Conservation (phyloP, 1,139 yeast genomes). For the Wickerhamomyces sp. region DNA sequence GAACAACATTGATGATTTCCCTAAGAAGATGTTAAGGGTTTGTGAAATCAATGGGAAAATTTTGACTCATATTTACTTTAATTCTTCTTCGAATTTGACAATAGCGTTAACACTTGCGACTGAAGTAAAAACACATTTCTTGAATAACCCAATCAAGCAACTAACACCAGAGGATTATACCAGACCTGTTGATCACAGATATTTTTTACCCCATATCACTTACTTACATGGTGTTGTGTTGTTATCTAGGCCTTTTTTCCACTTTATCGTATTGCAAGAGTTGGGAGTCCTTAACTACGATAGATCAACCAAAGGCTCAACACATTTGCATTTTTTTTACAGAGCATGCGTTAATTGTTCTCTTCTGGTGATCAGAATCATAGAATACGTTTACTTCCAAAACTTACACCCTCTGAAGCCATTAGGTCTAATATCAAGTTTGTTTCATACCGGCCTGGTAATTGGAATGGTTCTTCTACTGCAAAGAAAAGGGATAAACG, state of each 20-base stretch:
- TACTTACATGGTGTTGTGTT: constrained; percentile 40
- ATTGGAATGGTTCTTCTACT: constrained; percentile 24
- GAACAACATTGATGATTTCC: constrained; percentile 23
- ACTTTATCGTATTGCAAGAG: constrained; percentile 29
- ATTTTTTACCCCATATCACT: constrained; percentile 30
- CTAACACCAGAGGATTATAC: constrained; percentile 11
- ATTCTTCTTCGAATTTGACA: constrained; percentile 32
- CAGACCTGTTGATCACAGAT: constrained; percentile 17
- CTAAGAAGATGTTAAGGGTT: constrained; percentile 20
- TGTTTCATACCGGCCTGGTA: constrained; percentile 27
- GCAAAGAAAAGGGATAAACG: constrained; percentile 17
- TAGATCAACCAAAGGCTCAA: constrained; percentile 17
- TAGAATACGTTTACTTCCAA: constrained; percentile 26
- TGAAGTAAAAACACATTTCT: constrained; percentile 32
- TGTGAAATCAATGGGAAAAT: constrained; percentile 31
- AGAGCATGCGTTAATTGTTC: constrained; percentile 37
- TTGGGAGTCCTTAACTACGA: constrained; percentile 15
- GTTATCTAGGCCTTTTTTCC: constrained; percentile 43
- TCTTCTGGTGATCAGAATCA: constrained; percentile 32
- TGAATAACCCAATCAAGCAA: constrained; percentile 24
- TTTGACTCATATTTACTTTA: constrained; percentile 33
- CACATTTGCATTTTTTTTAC: constrained; percentile 25
- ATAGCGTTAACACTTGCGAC: constrained; percentile 36
- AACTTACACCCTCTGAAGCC: constrained; percentile 32
- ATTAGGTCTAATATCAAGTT: constrained; percentile 24